These are phyloP conservation scores for Carex littledalei DNA, from an alignment of 176 grass and related monocot genomes.

Conservation along the genomic window DNA sequence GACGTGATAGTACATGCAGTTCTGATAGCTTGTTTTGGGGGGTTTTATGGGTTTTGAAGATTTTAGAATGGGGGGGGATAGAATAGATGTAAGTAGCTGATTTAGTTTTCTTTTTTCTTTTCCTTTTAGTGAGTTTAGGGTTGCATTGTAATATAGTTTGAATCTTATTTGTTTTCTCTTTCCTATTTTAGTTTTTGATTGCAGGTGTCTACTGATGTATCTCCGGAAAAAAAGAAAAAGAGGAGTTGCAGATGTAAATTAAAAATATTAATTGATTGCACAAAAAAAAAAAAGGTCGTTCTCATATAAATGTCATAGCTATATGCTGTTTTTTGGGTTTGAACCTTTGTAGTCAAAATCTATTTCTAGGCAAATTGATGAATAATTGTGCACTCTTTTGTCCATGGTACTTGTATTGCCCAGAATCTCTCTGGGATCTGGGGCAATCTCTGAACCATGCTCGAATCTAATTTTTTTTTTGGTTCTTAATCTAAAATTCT, in stretches of 20 bases:
- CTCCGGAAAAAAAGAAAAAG: slow-evolving; percentile 42
- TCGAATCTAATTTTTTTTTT: too few relatives aligned
- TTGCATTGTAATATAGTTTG: slow-evolving; percentile 45
- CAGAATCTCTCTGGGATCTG: neutral
- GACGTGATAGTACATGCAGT: slow-evolving; percentile 21
- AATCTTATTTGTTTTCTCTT: slow-evolving; percentile 29
- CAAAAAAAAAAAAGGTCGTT: slow-evolving; percentile 31
- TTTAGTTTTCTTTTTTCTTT: slow-evolving; percentile 24
- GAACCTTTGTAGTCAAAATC: neutral
- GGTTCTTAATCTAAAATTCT: too few relatives aligned
- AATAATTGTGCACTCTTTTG: neutral
- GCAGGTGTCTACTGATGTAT: slow-evolving; percentile 54
- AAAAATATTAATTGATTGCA: slow-evolving; percentile 45
- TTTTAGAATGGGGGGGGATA: neutral
- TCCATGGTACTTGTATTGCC: neutral
- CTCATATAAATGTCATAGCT: slow-evolving; percentile 15
- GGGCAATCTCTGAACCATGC: neutral
- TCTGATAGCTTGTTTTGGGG: neutral
- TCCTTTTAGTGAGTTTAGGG: slow-evolving; percentile 44
- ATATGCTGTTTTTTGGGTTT: slow-evolving; percentile 7
- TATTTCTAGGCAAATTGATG: neutral
- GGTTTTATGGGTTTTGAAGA: neutral
- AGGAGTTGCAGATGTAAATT: slow-evolving; percentile 69
- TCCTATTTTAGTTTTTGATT: slow-evolving; percentile 12
- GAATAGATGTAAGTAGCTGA: slow-evolving; percentile 18